A percentile compares a stretch with the other conserved stretches of the same genome.
These are phyloP conservation scores for Arthrobotrys pseudoclavata DNA, from an alignment of 2,329 filamentous ascomycete species.

Conservation along the genomic window DNA sequence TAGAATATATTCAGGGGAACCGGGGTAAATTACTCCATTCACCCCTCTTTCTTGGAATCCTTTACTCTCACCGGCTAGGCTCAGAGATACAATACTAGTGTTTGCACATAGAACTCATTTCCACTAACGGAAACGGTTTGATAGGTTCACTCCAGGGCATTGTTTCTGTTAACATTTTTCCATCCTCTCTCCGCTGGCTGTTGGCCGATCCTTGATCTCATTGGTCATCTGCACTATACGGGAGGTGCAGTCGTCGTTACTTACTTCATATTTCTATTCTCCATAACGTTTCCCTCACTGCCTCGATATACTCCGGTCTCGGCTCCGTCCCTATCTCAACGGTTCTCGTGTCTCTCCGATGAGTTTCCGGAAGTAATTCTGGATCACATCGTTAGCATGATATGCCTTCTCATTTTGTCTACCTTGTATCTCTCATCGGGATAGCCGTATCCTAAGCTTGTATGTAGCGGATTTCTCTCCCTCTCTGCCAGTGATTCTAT, in stretches of 20 bases:
- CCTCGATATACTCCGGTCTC: not conserved
- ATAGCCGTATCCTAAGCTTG: not conserved
- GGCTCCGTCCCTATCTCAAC: not conserved
- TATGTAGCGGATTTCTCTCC: not conserved
- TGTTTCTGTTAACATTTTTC: not conserved
- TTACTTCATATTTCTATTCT: not conserved
- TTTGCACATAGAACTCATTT: not conserved
- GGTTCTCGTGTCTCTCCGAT: not conserved
- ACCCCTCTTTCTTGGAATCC: not conserved
- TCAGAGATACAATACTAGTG: not conserved
- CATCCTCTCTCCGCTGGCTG: not conserved
- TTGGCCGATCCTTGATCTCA: not conserved
- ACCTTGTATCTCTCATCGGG: not conserved
- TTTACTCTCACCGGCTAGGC: too few relatives aligned
- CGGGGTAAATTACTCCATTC: slow-evolving; percentile 4
- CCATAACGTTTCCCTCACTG: not conserved
- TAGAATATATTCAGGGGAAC: not conserved
- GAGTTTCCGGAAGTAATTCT: not conserved
- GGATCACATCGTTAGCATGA: not conserved
- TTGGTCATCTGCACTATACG: not conserved
- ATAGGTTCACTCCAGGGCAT: not conserved
- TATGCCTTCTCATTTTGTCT: not conserved
- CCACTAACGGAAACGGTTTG: not conserved
- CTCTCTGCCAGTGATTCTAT: not conserved
- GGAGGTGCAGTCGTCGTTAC: not conserved